Evolutionary conservation across 2,329 filamentous ascomycete genomes (phyloP).

Genomic region (Aspergillus calidoustus): DNA sequence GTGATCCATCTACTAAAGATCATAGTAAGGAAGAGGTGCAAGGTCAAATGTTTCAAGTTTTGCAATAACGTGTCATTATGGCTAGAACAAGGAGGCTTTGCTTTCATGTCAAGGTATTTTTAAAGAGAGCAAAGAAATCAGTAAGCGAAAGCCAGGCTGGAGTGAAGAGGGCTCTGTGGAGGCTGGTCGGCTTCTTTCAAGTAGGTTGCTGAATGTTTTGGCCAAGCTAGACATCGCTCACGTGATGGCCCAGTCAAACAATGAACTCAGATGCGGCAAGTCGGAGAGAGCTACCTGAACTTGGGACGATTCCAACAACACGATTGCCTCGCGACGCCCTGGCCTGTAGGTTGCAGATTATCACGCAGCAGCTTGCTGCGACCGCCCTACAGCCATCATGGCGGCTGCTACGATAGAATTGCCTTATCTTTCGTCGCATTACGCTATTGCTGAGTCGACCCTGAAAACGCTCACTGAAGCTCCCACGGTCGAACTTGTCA

Average conservation of each 20-base stretch:
- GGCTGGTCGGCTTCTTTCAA: not conserved
- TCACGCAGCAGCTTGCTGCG: conserved; percentile 24
- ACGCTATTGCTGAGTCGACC: conserved; percentile 60
- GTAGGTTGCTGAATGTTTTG: not conserved
- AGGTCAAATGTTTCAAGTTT: not conserved
- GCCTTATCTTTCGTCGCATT: conserved; percentile 63
- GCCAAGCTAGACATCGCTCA: not conserved
- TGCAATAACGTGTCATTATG: not conserved
- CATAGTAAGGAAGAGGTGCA: not conserved
- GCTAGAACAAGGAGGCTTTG: not conserved
- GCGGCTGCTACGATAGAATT: conserved; percentile 61
- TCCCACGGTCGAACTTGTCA: conserved; percentile 77
- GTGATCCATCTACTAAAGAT: not conserved
- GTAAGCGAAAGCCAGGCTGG: not conserved
- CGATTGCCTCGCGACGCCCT: conserved; percentile 18
- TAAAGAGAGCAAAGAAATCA: not conserved
- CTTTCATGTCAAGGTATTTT: not conserved
- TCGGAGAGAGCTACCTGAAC: conserved; percentile 13
- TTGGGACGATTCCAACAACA: conserved; percentile 9
- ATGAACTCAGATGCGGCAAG: conserved; percentile 17
- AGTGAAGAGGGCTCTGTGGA: not conserved
- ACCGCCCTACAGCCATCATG: conserved; percentile 47
- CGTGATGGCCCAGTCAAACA: conserved; percentile 13
- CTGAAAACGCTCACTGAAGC: conserved; percentile 59
- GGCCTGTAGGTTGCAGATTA: conserved; percentile 29